Base-by-base conservation (phyloP, 2,329 filamentous ascomycete species). In the Cytospora leucostoma region DNA sequence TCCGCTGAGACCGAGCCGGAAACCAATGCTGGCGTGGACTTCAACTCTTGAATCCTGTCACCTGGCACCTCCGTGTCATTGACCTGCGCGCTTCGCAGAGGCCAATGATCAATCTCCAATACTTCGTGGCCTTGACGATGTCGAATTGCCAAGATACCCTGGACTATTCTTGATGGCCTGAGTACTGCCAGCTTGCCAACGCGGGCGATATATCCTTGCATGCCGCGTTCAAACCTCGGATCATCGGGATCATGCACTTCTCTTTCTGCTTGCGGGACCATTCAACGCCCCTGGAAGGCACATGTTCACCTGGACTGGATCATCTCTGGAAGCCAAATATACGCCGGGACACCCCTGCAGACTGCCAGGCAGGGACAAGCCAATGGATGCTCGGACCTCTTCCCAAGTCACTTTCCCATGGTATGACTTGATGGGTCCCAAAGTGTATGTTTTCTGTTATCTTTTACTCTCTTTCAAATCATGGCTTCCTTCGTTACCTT, bases 361-460 rank as follows among this genome's bases (percentile, higher is more conserved):
- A 40, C 38, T 6, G 33, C 33, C 40, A 35, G 19, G 32, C 40
- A 55, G 21, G 58, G 38, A 60, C n/a, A 60, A 32, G 19, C 33
- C 49, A 44, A 17, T 38, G 51, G 51, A 55, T n/a, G 13, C 37
- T 44, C 12, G 51, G 51, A 50, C 38, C 59, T 44, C 51, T 38
- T 13, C 33, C 51, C 59, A 55, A 61, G 59, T 61, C 59, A 61
- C 51, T 33, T 12, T 47, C 37, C 59, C 59, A 17, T 61, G 51
- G 38, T 19, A 52, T 55, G 59, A 61, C 33, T 54, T 55, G 59
- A 40, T 61, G 40, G 49, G 51, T 44, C 53, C 11, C 53, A 61
- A 59, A 37, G 64, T 61, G 64, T 66, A 66, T 66, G 64, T 64
- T 51, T 62, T 58, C 33, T 52, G 49, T 58, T 35, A 58, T 53